phyloP scores from a whole-genome alignment of 1,139 yeast genomes.

The Lodderomyces pseudojiufengensis region DNA sequence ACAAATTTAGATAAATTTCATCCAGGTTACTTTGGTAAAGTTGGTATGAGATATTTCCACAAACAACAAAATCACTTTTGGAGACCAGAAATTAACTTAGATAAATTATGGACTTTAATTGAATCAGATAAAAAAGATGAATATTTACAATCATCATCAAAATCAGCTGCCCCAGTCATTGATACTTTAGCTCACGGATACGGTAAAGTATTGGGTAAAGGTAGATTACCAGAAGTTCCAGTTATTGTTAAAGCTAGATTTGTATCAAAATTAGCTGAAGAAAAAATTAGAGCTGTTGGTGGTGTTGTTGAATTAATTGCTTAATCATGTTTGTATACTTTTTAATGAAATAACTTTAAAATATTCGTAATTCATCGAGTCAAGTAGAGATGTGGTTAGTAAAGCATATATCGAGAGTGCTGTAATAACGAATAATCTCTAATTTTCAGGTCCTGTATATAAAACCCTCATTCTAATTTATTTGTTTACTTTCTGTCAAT shows the following conservation, averaged over 20 bases:
- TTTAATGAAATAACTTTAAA: neutral
- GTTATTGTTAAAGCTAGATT: slow-evolving; percentile 99
- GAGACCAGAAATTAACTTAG: slow-evolving; percentile 98
- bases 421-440: no score
- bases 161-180: slow-evolving; percentile 96
- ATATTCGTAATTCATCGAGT: no score
- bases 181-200: slow-evolving; percentile 99
- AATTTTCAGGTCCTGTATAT: slow-evolving; percentile 2
- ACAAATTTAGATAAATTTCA: slow-evolving; percentile 99
- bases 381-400: no score
- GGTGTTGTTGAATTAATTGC: slow-evolving; percentile 99
- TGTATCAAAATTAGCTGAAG: slow-evolving; percentile 98
- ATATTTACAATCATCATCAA: slow-evolving; percentile 80
- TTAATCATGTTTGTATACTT: slow-evolving; percentile 39
- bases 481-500: slow-evolving; percentile 1
- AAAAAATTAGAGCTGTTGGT: slow-evolving; percentile 99
- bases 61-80: slow-evolving; percentile 94
- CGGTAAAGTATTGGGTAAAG: slow-evolving; percentile 99
- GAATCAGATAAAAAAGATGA: slow-evolving; percentile 94
- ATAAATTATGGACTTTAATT: slow-evolving; percentile 97
- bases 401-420: no score
- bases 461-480: neutral
- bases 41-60: slow-evolving; percentile 99
- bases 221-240: slow-evolving; percentile 96
- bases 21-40: slow-evolving; percentile 99